Base-by-base conservation (phyloP, 164 flowering plant species). In the Cinnamomum micranthum region DNA sequence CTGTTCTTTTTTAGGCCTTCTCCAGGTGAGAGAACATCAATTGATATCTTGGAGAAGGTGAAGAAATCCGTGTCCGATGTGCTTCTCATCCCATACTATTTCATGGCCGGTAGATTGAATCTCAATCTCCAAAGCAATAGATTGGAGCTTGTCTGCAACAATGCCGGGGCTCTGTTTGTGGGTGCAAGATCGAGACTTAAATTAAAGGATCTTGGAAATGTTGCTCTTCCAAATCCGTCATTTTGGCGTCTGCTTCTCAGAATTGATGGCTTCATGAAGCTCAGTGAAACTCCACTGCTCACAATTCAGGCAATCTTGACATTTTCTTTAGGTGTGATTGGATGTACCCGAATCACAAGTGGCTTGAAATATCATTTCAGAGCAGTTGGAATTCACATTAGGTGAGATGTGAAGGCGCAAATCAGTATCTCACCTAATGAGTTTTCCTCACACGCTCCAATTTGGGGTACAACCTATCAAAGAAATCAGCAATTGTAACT, bases 91-190 rank as follows among this genome's bases (percentile, higher is more conserved):
- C 86, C 85, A 31, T 86, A 85, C 74, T 85, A 83, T 64, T 86
- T 85, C 81, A 82, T 86, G 86, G 87, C 89, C 13, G 87, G 89
- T 64, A 83, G 87, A 71, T 77, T 86, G 19, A 73, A 55, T 27
- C 78, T 82, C 75, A 78, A 82, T 76, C 12, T 28, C 27, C 76
- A 83, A 65, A 74, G 74, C 58, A 71, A 62, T 20, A 76, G 86
- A 66, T 65, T 85, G 75, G 86, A 86, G 81, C 83, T 86, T 65
- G 67, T 86, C 11, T 85, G 87, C 83, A 85, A 81, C 82, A 85
- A 83, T 71, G 84, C 79, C 22, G 85, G 87, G 31, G 83, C 71
- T 60, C 14, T 60, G 47, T 81, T 85, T 77, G 83, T 80, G 58
- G 74, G 80, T 77, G 86, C 89, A 31, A 76, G 51, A 13, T 83